Evolutionary conservation across 169 alveolate species (phyloP), one percentile per base, ranked within the genome.

Genomic region (Plasmodium fragile): DNA sequence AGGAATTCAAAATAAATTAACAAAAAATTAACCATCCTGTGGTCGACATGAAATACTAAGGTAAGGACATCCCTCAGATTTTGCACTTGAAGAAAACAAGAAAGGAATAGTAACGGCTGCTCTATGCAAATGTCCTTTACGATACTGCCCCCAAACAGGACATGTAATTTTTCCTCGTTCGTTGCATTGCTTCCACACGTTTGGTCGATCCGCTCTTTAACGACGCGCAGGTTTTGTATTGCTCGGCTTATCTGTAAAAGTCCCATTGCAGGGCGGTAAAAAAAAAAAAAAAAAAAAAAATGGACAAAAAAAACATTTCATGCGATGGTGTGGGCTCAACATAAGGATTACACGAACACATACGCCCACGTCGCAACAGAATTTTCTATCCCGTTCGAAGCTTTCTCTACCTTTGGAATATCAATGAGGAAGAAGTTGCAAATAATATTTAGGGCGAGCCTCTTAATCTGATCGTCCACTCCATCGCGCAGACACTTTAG

Each of bases 371-470:
- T 13, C 59, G 7, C 5, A 11, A 49, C 18, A 13, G 22, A 49
- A 7, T 13, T 49, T 49, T 22, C 59, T 49, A 0, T 49, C 3
- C 59, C 25, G 2, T 49, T 49, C 4, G 59, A 49, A 49, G 0
- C 7, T 11, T 13, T 49, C 22, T 11, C 1, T 5, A 84, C 93
- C 93, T 84, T 84, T n/a, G 93, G 84, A 25, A 84, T 84, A 10
- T 84, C 77, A 52, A 7, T 84, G 73, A 84, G 78, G 28, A 28
- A 84, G 25, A 84, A 45, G 39, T 84, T 84, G 78, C 85, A 84
- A 34, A 84, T 84, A 30, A 84, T 73, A 30, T 72, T 84, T 25
- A 84, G 59, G 7, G 93, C 34, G 7, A 73, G 55, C 11, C 79
- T 84, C 69, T 70, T 84, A 30, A 84, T 84, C 69, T 84, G 34